phyloP scores from a whole-genome alignment of 352 stramenopile genomes.

The Pythium aphanidermatum region DNA sequence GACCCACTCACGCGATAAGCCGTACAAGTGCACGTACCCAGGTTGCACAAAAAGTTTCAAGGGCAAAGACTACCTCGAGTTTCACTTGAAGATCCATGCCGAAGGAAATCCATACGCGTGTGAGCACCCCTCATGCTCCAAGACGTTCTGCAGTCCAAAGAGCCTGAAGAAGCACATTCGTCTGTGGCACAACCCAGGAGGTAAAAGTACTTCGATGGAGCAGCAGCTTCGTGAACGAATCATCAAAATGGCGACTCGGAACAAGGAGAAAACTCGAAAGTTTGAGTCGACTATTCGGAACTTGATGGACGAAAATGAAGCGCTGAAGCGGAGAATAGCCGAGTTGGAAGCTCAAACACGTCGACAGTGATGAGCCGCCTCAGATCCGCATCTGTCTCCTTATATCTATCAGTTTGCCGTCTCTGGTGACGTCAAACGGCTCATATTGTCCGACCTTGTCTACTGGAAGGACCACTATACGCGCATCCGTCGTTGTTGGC shows the following conservation, averaged over 20 bases:
- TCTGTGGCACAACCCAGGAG: constrained; percentile 74
- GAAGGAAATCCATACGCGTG: constrained; percentile 79
- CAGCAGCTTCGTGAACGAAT: constrained; percentile 79
- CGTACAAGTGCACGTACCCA: constrained; percentile 81
- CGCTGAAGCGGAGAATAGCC: constrained; percentile 54
- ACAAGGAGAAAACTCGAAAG: constrained; percentile 80
- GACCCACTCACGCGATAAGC: constrained; percentile 80
- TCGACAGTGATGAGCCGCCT: constrained; percentile 6
- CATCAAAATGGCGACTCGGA: constrained; percentile 79
- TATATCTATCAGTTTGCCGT: constrained; percentile 19
- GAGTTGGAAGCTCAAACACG: constrained; percentile 39
- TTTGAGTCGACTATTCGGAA: constrained; percentile 72
- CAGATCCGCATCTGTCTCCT: neutral
- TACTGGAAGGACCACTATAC: too few relatives aligned
- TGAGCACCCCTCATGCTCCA: constrained; percentile 72
- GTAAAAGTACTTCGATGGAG: constrained; percentile 83
- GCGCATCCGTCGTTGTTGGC: too few relatives aligned
- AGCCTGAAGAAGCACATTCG: constrained; percentile 82
- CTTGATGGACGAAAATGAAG: constrained; percentile 74
- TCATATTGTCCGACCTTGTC: too few relatives aligned
- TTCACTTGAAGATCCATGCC: constrained; percentile 80
- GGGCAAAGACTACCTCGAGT: constrained; percentile 80
- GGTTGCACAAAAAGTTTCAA: constrained; percentile 87
- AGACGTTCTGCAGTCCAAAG: constrained; percentile 82
- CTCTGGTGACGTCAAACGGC: too few relatives aligned